Base-by-base conservation (phyloP, 2,329 filamentous ascomycete genomes). In the Fusarium lateritium region DNA sequence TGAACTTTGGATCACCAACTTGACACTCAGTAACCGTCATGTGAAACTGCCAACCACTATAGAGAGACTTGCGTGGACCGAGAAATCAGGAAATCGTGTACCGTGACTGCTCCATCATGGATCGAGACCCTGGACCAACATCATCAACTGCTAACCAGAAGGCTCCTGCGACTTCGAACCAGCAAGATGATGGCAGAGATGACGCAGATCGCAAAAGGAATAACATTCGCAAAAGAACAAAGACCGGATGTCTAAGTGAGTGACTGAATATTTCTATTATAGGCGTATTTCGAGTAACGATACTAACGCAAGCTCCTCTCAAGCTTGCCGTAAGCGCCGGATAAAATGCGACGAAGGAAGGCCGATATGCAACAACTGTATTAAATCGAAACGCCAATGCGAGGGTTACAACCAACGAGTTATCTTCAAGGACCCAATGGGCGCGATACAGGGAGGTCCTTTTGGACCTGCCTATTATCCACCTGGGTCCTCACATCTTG, bases 301-400 rank as follows among this genome's bases (percentile, higher is more conserved):
- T 65, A 63, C 75, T 74, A 59, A 75, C 51, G 13, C n/a, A 42
- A 46, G 62, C 65, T 53, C 74, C 47, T 59, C 49, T 64, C 45
- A 76, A 94, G 92, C 96, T 60, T 99, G 96, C 81, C 92, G 96
- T 68, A 95, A 93, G 81, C 91, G 96, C 54, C 92, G 96, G 67
- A 98, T 99, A 80, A 99, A 98, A 81, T 99, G 96, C 79, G 96
- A 96, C 66, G 96, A 98, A 79, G 93, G 94, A 74, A 88, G 91
- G 50, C 93, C 93, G 26, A 91, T 87, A 28, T 96, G 93, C 80
- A 89, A 86, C 75, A 97, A 97, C 76, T 97, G 93, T 80, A 89
- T 92, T 81, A 96, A 95, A 76, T 95, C 92, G 19, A 95, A 94
- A 79, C 87, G 93, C 15, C 85, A 89, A 70, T 97, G 93, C 77